Base-by-base conservation (phyloP, 345 rosid genomes). In the Leavenworthia alabamica region DNA sequence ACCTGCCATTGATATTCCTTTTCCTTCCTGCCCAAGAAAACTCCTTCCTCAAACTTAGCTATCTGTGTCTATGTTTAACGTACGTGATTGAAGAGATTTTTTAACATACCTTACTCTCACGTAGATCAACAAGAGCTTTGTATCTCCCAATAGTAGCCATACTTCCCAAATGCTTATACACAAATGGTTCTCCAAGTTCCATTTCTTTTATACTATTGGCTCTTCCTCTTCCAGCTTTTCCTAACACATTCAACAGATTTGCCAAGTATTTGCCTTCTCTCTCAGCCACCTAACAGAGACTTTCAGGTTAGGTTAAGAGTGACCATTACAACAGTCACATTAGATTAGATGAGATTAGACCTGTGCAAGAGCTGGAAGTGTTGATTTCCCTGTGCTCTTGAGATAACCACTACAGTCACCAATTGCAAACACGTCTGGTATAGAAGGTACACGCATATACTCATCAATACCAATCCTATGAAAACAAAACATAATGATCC, bases 341-440 rank as follows among this genome's bases (percentile, higher is more conserved):
- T 31, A 22, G 4, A 23, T n/a, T n/a, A n/a, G n/a, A n/a, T n/a
- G n/a, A n/a, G n/a, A n/a, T n/a, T 3, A 54, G 15, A 83, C 97
- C 89, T 93, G 99, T 7, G 99, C 99, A 78, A 93, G 78, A 64
- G 99, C 99, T 9, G 99, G 99, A 64, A 93, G 99, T 50, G 84
- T 87, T 37, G 82, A 82, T 76, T 74, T 89, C 27, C 96, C 97
- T 36, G 99, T 93, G 71, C 75, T 79, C 59, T 81, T 90, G n/a
- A 89, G 81, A 78, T 85, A 93, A 14, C 99, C 99, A 46, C 99
- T 78, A 82, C 97, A 93, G 70, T 93, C 99, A 51, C 99, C 99
- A 59, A 93, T 85, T 6, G 97, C 81, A 68, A 85, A 93, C 60
- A 85, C 83, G 73, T 93, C 97, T 72, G 79, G 67, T 71, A 70